Percentiles rank a stretch among this genome's conserved stretches.
These are phyloP conservation scores for Emericellopsis atlantica DNA, from an alignment of 2,329 filamentous ascomycete genomes.

Conservation along the genomic window DNA sequence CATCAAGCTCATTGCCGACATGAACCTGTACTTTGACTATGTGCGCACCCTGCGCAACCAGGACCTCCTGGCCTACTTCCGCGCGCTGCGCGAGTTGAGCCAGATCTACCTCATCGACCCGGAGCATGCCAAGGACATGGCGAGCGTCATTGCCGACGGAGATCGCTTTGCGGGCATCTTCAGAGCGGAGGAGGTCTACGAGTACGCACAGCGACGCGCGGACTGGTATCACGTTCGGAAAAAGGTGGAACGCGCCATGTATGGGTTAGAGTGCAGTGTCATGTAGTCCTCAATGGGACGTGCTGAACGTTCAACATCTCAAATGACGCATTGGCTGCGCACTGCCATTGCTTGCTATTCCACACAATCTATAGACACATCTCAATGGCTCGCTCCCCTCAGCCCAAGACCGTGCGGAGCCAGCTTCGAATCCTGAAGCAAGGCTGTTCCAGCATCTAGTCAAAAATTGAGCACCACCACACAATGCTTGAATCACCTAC, in stretches of 20 bases:
- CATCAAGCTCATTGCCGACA: conserved; percentile 88
- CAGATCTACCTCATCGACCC: conserved; percentile 92
- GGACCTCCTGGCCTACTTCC: conserved; percentile 81
- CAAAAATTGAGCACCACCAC: no score
- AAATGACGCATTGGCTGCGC: no score
- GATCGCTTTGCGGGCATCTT: conserved; percentile 89
- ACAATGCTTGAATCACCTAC: no score
- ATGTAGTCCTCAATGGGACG: conserved; percentile 43
- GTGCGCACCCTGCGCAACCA: conserved; percentile 70
- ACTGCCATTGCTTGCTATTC: no score
- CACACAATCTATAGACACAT: no score
- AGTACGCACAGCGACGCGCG: conserved; percentile 85
- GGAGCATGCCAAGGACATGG: conserved; percentile 80
- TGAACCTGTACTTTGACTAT: conserved; percentile 86
- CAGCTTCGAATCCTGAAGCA: no score
- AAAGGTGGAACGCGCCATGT: conserved; percentile 92
- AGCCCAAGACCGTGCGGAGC: no score
- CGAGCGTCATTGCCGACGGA: conserved; percentile 83
- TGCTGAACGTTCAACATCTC: no score
- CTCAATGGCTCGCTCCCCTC: no score
- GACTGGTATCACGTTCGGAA: conserved; percentile 90
- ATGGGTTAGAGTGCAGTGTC: conserved; percentile 74
- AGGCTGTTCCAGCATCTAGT: no score
- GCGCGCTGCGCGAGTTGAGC: conserved; percentile 77
- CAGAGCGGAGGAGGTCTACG: conserved; percentile 90